Conservation (phyloP, 305 asterid genomes). For the Fraxinus xanthoxyloides region DNA sequence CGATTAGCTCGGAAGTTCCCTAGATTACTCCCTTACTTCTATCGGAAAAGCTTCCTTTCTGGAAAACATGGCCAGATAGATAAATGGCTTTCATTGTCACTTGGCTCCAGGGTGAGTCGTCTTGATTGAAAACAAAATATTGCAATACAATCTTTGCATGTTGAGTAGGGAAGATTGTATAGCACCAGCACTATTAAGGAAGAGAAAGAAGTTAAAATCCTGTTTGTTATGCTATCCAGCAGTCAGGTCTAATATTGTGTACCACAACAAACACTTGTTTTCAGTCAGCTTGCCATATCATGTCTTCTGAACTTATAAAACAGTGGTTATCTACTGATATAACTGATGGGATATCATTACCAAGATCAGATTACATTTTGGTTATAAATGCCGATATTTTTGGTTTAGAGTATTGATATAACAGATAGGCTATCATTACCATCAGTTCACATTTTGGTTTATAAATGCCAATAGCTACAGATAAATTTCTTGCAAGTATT, state of each 20-base stretch:
- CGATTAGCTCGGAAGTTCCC: conserved; percentile 70
- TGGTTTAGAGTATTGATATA: neutral
- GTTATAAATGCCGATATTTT: neutral
- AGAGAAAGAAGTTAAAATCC: neutral
- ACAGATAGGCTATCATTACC: neutral
- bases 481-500: neutral
- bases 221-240: neutral
- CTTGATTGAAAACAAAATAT: conserved; percentile 17
- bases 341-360: neutral
- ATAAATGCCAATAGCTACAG: neutral
- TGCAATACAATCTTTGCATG: neutral
- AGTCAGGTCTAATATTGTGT: neutral
- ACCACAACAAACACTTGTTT: neutral
- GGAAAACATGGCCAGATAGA: conserved; percentile 74
- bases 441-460: neutral
- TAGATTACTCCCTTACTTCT: conserved; percentile 63
- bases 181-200: neutral
- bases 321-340: neutral
- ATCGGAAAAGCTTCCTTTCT: conserved; percentile 72
- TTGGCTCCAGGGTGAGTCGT: conserved; percentile 60
- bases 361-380: neutral
- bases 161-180: neutral
- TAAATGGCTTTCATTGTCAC: conserved; percentile 60
- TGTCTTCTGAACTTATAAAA: neutral
- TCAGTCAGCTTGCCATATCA: neutral